phyloP scores from a whole-genome alignment of 495 filamentous ascomycete genomes.

The Letharia columbiana region DNA sequence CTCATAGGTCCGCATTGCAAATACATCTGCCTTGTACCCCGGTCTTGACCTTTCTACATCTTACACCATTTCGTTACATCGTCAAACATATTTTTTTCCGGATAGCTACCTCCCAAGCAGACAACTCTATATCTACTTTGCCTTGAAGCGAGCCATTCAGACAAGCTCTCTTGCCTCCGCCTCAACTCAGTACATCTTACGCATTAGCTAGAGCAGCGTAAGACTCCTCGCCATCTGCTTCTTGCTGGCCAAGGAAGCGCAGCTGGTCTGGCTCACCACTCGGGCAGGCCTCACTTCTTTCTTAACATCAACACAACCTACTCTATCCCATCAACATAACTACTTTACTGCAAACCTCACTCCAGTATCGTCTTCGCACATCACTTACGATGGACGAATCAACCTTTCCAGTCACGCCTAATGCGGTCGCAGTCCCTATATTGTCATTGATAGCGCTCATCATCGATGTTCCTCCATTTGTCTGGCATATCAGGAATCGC shows the following conservation, averaged over 20 bases:
- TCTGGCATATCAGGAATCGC: slow-evolving; percentile 48
- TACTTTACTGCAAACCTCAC: background rate
- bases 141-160: background rate
- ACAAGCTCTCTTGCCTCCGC: background rate
- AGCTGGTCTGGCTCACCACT: background rate
- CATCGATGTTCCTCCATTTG: slow-evolving; percentile 47
- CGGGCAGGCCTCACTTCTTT: background rate
- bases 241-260: slow-evolving; percentile 4
- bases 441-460: slow-evolving; percentile 50
- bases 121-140: background rate
- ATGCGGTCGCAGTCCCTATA: slow-evolving; percentile 36
- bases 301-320: background rate
- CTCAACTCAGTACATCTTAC: background rate
- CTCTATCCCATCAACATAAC: background rate
- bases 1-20: background rate
- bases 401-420: slow-evolving; percentile 36
- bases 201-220: background rate
- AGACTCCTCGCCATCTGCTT: background rate
- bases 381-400: slow-evolving; percentile 16
- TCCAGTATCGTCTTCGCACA: slow-evolving; percentile 1
- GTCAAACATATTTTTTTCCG: background rate
- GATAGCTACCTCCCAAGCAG: background rate
- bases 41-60: background rate
- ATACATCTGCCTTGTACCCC: background rate
- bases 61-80: slow-evolving; percentile 18